Evolutionary conservation across 2,329 filamentous ascomycete genomes (phyloP).

Genomic region (Capronia coronata): DNA sequence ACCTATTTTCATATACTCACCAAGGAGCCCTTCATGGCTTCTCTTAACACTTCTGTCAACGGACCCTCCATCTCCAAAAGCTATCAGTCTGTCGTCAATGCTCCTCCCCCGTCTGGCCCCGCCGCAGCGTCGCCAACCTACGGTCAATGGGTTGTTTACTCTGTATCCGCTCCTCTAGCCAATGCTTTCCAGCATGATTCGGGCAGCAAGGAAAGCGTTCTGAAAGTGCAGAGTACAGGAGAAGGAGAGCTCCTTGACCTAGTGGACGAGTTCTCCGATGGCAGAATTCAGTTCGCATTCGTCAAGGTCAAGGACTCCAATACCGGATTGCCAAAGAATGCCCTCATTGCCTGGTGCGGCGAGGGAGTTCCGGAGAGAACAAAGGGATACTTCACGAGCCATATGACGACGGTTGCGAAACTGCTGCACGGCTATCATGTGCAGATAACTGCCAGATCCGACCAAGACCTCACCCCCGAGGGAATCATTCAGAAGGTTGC

Average conservation of each 20-base stretch:
- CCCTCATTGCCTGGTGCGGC: constrained; percentile 93
- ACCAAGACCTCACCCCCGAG: constrained; percentile 79
- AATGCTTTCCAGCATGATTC: constrained; percentile 84
- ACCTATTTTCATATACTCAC: not conserved
- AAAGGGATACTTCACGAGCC: constrained; percentile 97
- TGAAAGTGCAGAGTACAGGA: constrained; percentile 90
- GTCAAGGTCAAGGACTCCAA: constrained; percentile 96
- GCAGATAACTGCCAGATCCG: constrained; percentile 90
- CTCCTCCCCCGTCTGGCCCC: constrained; percentile 50
- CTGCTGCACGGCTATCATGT: constrained; percentile 95
- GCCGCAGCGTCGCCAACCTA: constrained; percentile 68
- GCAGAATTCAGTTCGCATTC: constrained; percentile 92
- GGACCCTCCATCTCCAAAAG: constrained; percentile 73
- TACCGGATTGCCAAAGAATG: constrained; percentile 78
- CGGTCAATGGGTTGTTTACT: constrained; percentile 89
- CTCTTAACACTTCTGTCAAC: constrained; percentile 71
- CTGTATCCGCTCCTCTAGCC: constrained; percentile 82
- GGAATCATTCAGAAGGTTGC: constrained; percentile 86
- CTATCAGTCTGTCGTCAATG: constrained; percentile 62
- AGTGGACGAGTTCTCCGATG: constrained; percentile 93
- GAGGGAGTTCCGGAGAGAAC: constrained; percentile 97
- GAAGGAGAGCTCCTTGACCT: constrained; percentile 87
- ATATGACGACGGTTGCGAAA: constrained; percentile 81
- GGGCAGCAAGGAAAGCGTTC: constrained; percentile 79
- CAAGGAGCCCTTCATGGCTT: constrained; percentile 55